Conservation (phyloP, 1,139 yeast species). For the Pichia inconspicua region DNA sequence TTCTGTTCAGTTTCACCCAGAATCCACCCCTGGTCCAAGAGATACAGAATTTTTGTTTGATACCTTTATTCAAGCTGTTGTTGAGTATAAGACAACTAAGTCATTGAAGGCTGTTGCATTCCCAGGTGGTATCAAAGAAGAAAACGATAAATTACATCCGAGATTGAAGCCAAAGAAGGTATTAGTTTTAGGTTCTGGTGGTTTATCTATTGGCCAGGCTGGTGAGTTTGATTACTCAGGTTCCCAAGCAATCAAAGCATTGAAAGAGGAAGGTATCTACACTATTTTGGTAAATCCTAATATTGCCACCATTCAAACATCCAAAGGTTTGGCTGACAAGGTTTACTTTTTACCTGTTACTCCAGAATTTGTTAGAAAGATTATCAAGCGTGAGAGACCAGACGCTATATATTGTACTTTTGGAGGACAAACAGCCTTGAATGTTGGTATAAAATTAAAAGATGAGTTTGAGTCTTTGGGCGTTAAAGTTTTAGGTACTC, state of each 20-base stretch:
- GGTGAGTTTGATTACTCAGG: conserved; percentile 99
- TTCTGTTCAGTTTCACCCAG: conserved; percentile 99
- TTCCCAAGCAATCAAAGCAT: conserved; percentile 79
- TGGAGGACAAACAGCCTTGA: conserved; percentile 97
- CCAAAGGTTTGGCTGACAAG: conserved; percentile 95
- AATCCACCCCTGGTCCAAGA: conserved; percentile 98
- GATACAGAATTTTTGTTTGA: conserved; percentile 97
- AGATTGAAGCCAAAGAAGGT: conserved; percentile 85
- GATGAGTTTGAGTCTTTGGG: conserved; percentile 91
- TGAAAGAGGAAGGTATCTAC: conserved; percentile 95
- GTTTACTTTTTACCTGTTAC: conserved; percentile 95
- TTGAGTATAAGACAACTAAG: conserved; percentile 48
- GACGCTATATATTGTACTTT: conserved; percentile 96
- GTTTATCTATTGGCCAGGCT: conserved; percentile 97
- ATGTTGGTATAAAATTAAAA: conserved; percentile 90
- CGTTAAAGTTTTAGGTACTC: conserved; percentile 94
- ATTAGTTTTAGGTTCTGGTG: conserved; percentile 96
- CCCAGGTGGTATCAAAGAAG: conserved; percentile 82
- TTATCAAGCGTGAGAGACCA: conserved; percentile 89
- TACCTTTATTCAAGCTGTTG: conserved; percentile 77
- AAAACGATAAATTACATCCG: conserved; percentile 67
- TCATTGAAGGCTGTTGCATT: conserved; percentile 65
- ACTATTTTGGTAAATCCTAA: conserved; percentile 94
- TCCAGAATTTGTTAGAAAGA: conserved; percentile 92
- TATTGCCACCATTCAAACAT: conserved; percentile 97